These are phyloP conservation scores for Cyamopsis tetragonoloba DNA, from an alignment of 306 rosid species.

Conservation along the genomic window DNA sequence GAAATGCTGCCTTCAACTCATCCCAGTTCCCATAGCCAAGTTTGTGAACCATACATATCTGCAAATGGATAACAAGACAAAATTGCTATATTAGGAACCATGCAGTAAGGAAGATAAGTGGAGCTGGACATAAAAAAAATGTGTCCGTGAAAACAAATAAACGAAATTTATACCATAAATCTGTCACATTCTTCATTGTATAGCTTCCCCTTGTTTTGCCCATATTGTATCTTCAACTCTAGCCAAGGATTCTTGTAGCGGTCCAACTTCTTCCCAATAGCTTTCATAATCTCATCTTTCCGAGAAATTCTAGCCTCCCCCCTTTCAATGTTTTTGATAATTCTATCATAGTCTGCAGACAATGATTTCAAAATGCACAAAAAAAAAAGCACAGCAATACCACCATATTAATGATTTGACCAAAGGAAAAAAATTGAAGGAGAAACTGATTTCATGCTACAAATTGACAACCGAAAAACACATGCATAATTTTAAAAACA, in stretches of 20 bases:
- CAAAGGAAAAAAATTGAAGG: too few species aligned
- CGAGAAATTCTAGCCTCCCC: constrained; percentile 98
- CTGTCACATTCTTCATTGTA: constrained; percentile 99
- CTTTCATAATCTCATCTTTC: constrained; percentile 98
- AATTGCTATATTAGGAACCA: not conserved
- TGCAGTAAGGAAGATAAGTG: not conserved
- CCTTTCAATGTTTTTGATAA: constrained; percentile 94
- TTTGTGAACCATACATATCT: constrained; percentile 99
- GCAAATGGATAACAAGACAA: constrained; percentile 4
- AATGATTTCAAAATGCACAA: constrained; percentile 1
- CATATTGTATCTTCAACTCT: constrained; percentile 92
- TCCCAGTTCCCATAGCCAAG: constrained; percentile 99
- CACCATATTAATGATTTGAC: too few species aligned
- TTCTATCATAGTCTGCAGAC: constrained; percentile 83
- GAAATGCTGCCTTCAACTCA: constrained; percentile 93
- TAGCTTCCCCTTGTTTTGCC: constrained; percentile 96
- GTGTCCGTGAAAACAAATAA: not conserved
- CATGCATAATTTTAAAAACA: too few species aligned
- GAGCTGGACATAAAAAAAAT: not conserved
- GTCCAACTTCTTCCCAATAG: constrained; percentile 94
- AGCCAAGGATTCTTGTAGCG: constrained; percentile 99
- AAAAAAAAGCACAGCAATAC: not conserved
- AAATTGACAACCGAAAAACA: too few species aligned
- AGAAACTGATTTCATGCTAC: not conserved
- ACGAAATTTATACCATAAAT: constrained; percentile 79